phyloP scores from a whole-genome alignment of 768 basidiomycete genomes.

The Leccinum broughii region DNA sequence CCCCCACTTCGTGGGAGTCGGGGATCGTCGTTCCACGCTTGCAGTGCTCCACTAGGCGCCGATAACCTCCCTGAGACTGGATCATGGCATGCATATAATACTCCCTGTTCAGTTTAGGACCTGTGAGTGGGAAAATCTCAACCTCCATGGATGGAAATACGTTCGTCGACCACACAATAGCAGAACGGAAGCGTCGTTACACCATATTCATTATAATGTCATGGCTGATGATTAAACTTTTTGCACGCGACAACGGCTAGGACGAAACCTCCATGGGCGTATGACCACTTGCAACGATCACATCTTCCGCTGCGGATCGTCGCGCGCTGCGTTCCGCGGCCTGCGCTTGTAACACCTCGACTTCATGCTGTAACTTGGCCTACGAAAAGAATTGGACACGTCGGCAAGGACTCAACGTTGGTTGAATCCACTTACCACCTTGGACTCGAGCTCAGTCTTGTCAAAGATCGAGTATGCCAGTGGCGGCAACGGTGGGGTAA shows the following conservation, averaged over 20 bases:
- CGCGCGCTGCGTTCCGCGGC: slow-evolving; percentile 46
- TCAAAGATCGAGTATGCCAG: slow-evolving; percentile 66
- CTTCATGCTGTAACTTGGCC: slow-evolving; percentile 60
- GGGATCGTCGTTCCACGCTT: no score
- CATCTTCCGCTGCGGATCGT: slow-evolving; percentile 29
- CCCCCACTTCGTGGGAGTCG: no score
- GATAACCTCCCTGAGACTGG: no score
- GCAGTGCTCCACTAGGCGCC: no score
- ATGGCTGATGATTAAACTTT: neutral
- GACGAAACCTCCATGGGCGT: slow-evolving; percentile 31
- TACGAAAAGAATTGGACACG: slow-evolving; percentile 24
- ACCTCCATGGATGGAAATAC: neutral
- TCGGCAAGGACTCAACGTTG: neutral
- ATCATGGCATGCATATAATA: no score
- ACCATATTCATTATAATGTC: neutral
- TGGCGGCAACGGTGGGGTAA: slow-evolving; percentile 37
- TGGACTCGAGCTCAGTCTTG: slow-evolving; percentile 54
- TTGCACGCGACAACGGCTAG: slow-evolving; percentile 5
- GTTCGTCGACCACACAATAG: neutral
- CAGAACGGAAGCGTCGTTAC: neutral
- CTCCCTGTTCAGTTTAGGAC: neutral
- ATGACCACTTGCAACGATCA: slow-evolving; percentile 32
- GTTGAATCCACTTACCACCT: slow-evolving; percentile 44
- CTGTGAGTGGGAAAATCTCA: neutral
- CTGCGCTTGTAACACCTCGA: slow-evolving; percentile 53